These are phyloP conservation scores for Aegilops bicornis DNA, from an alignment of 176 grass and related monocot species.

Conservation along the genomic window DNA sequence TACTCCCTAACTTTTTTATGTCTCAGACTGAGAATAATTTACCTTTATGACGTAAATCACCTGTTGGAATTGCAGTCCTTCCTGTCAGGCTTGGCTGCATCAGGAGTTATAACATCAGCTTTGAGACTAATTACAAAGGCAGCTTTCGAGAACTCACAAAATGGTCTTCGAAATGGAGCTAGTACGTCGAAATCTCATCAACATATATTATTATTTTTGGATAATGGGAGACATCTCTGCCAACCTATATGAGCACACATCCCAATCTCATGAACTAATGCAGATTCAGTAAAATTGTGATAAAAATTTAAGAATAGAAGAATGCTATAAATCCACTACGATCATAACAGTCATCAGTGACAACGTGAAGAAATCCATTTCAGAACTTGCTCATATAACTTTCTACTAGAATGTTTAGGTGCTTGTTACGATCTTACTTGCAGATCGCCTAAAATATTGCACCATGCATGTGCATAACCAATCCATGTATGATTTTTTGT, in stretches of 20 bases:
- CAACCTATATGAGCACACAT: not conserved
- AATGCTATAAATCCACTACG: not conserved
- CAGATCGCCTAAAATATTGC: not conserved
- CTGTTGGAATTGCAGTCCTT: slow-evolving; percentile 48
- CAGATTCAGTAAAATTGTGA: slow-evolving; percentile 2
- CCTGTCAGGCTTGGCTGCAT: slow-evolving; percentile 67
- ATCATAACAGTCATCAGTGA: not conserved
- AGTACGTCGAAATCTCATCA: slow-evolving; percentile 37
- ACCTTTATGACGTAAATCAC: slow-evolving; percentile 20
- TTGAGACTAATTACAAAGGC: slow-evolving; percentile 74
- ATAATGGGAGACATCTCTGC: not conserved
- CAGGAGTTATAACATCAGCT: slow-evolving; percentile 58
- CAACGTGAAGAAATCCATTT: not conserved
- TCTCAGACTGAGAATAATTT: slow-evolving; percentile 4
- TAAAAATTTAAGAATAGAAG: not conserved
- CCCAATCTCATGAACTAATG: not conserved
- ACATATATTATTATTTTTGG: not conserved
- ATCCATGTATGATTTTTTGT: not conserved
- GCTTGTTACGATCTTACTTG: not conserved
- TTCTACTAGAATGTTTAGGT: not conserved
- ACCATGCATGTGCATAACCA: not conserved
- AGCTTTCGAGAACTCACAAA: slow-evolving; percentile 66
- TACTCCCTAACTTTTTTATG: slow-evolving; percentile 18
- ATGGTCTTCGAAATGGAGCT: slow-evolving; percentile 80
- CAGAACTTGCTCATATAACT: not conserved